phyloP scores from a whole-genome alignment of 306 rosid species.

The Glycine soja region DNA sequence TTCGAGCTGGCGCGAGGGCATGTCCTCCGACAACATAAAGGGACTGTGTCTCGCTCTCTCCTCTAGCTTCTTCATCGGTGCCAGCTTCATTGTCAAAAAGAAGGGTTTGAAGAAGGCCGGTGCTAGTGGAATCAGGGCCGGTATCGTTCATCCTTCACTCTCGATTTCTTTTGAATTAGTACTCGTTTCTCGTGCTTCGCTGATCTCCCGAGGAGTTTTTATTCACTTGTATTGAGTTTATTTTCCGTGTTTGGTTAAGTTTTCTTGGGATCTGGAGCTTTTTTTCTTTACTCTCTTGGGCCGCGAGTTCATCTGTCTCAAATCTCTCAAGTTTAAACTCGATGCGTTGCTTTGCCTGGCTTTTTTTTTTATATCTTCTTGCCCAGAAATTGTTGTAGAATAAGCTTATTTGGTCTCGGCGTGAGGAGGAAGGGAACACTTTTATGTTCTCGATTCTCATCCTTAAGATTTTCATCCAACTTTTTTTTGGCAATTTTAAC shows the following conservation, averaged over 20 bases:
- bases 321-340: not conserved
- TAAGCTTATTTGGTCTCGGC: constrained; percentile 7
- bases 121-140: constrained; percentile 88
- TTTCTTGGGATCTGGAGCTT: constrained; percentile 42
- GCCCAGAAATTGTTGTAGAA: not conserved
- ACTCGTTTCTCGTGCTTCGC: no score
- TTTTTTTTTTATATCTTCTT: constrained; percentile 5
- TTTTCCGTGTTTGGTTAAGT: no score
- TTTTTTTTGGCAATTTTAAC: not conserved
- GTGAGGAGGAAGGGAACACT: not conserved
- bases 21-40: constrained; percentile 83
- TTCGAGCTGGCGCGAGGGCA: constrained; percentile 77
- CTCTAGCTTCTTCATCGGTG: constrained; percentile 87
- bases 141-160: constrained; percentile 47
- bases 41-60: constrained; percentile 84
- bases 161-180: no score
- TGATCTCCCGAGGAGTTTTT: no score
- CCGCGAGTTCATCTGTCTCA: not conserved
- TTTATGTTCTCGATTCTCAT: not conserved
- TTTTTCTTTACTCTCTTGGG: constrained; percentile 1
- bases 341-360: not conserved
- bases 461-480: not conserved
- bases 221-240: not conserved
- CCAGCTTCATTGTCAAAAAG: constrained; percentile 88
- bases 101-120: constrained; percentile 96